Base-by-base conservation (phyloP, 129 eudicot genomes). In the Deinandra increscens region DNA sequence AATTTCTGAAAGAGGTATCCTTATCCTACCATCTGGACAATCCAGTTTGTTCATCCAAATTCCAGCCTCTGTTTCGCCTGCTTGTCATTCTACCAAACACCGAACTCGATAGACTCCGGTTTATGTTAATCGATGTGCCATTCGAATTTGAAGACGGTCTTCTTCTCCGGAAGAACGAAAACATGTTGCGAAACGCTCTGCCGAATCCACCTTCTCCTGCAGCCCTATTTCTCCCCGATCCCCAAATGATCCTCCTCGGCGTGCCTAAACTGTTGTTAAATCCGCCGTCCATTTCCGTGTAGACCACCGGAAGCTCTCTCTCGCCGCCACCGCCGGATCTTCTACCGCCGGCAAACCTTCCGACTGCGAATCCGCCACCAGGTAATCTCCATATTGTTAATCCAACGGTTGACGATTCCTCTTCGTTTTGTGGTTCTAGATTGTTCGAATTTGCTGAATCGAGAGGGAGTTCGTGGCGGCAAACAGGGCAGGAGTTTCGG, bases 171-270 rank as follows among this genome's bases (percentile, higher is more conserved):
- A 89, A 77, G 42, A 87, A 69, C 6, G 90, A 86, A n/a, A 83
- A 81, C 55, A 88, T 70, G 39, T 72, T 81, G 1, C 87, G 77
- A 36, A 89, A 70, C 69, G 72, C 74, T 64, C 89, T 58, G 4
- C 96, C 71, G 15, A 81, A 46, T 56, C 89, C 87, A 36, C 92
- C 86, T 75, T 69, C 85, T 14, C 85, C 85, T 58, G 83, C 77
- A 3, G 62, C 65, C 71, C 81, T 70, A 51, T 76, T 74, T 71
- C 89, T 75, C 64, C 81, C 74, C 9, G 86, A 70, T 9, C 79
- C 86, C 90, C 84, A 85, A 4, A 73, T 66, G 23, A 78, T 68
- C 68, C 86, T 68, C 78, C 88, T 49, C 6, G 84, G 79, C 38
- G 50, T 60, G 60, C 81, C 82, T 10, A 66, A 66, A 51, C 29